phyloP scores from a whole-genome alignment of 306 rosid species.

The Crataegus laevigata region DNA sequence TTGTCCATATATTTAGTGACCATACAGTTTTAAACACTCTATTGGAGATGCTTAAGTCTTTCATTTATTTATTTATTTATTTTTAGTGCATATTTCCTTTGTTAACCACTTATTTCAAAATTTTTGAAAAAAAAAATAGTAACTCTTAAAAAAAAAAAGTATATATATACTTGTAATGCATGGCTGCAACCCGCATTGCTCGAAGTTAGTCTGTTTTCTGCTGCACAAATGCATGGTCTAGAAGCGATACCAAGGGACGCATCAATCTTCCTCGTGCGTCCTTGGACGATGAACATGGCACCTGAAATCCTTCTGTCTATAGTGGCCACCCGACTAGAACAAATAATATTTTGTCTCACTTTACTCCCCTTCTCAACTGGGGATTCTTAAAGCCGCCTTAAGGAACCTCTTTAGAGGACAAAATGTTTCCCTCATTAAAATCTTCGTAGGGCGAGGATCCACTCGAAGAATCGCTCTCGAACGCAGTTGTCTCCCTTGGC shows the following conservation, averaged over 20 bases:
- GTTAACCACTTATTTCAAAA: too few relatives aligned
- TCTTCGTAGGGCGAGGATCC: constrained; percentile 91
- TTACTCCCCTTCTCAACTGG: not conserved
- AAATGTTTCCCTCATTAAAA: constrained; percentile 50
- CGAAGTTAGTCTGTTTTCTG: not conserved
- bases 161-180: too few relatives aligned
- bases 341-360: not conserved
- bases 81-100: too few relatives aligned
- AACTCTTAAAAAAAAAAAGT: too few relatives aligned
- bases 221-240: not conserved
- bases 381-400: not conserved
- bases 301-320: not conserved
- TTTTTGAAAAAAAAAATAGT: too few relatives aligned
- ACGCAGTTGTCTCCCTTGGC: constrained; percentile 71
- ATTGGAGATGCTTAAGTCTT: too few relatives aligned
- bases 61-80: too few relatives aligned
- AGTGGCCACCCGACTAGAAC: not conserved
- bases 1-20: too few relatives aligned
- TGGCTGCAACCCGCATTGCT: not conserved
- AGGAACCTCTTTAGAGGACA: constrained; percentile 3
- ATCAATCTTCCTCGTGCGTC: not conserved
- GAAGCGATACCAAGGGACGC: not conserved
- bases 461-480: constrained; percentile 78
- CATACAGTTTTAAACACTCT: too few relatives aligned
- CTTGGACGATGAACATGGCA: not conserved